Base-by-base conservation (phyloP, 176 grass and related monocot species). In the Eremochloa ophiuroides region DNA sequence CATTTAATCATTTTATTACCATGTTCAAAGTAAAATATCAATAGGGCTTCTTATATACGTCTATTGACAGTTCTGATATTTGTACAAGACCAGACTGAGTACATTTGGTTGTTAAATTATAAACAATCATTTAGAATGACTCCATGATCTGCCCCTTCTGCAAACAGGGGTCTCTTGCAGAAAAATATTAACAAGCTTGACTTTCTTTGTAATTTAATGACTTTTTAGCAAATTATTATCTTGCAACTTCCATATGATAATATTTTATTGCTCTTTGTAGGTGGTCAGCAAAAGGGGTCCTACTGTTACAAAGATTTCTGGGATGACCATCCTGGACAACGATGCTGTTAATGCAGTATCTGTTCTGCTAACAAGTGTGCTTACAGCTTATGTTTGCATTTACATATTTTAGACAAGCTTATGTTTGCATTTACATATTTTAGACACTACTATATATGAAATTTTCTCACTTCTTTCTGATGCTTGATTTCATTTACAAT, bases 281-380 rank as follows among this genome's bases (percentile, higher is more conserved):
- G 95, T 98, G 53, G 95, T 98, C 69, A 84, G 84, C 62, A 98
- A 88, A 73, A 66, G 74, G 18, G 86, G 88, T 23, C 95, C 92
- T 71, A 91, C 90, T 4, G 92, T 98, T 62, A 82, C 81, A 26
- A 94, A 88, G 84, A 98, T 94, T 71, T 98, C 90, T 62, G 92
- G 95, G 84, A 74, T 92, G 69, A 89, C 76, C 69, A 53, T 93
- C 69, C 92, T 98, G 60, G 95, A 98, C 82, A 91, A 94, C 35
- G 88, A 94, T 86, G 90, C 78, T 34, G 92, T 98, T 80, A 98
- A 98, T 94, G 88, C 77, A 66, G 75, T 94, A 42, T 91, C 95
- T 13, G 70, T 98, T 46, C 74, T 98, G 44, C 51, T 93, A 69
- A 94, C 92, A 66, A 81, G 90, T 61, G 55, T 73, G 37, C 56